These are phyloP conservation scores for Bipolaris sorokiniana DNA, from an alignment of 2,329 filamentous ascomycete genomes.

Conservation along the genomic window DNA sequence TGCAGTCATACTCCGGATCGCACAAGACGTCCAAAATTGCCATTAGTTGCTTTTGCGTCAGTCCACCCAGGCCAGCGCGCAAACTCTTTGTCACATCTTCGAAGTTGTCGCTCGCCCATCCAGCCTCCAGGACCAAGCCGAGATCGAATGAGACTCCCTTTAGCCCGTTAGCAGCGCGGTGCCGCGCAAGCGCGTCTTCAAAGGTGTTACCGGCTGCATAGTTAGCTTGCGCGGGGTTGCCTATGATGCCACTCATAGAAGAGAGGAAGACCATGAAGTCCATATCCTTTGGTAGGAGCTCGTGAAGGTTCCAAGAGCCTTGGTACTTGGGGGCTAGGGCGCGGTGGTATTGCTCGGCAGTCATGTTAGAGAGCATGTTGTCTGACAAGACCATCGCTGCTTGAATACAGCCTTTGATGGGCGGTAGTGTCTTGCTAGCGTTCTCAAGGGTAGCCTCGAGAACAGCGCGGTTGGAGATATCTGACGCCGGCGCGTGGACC, in stretches of 20 bases:
- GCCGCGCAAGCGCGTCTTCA: slow-evolving; percentile 13
- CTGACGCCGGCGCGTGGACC: slow-evolving; percentile 23
- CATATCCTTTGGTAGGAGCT: slow-evolving; percentile 12
- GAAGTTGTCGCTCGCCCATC: slow-evolving; percentile 13
- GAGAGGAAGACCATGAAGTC: slow-evolving; percentile 30
- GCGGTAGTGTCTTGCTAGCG: slow-evolving; percentile 8
- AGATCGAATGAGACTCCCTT: slow-evolving; percentile 16
- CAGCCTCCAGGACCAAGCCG: slow-evolving; percentile 9
- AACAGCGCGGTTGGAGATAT: slow-evolving; percentile 22
- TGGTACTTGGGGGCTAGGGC: slow-evolving; percentile 7
- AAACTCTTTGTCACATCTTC: slow-evolving; percentile 13
- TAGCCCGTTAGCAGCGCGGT: slow-evolving; percentile 9
- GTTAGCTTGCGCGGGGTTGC: slow-evolving; percentile 24
- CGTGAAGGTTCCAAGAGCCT: slow-evolving; percentile 33
- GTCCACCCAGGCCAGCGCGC: slow-evolving; percentile 9
- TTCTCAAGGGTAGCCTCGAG: slow-evolving; percentile 16
- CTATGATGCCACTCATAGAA: slow-evolving; percentile 25
- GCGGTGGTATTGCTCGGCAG: slow-evolving; percentile 2
- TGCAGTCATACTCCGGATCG: slow-evolving; percentile 9
- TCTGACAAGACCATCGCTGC: slow-evolving; percentile 21
- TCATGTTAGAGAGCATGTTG: slow-evolving; percentile 14
- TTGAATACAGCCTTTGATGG: slow-evolving; percentile 24
- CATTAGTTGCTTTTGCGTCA: slow-evolving; percentile 16
- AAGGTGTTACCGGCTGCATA: slow-evolving; percentile 28
- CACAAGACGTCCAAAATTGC: slow-evolving; percentile 13